Evolutionary conservation across 2,329 filamentous ascomycete species (phyloP).

Genomic region (Fusarium nodosum): DNA sequence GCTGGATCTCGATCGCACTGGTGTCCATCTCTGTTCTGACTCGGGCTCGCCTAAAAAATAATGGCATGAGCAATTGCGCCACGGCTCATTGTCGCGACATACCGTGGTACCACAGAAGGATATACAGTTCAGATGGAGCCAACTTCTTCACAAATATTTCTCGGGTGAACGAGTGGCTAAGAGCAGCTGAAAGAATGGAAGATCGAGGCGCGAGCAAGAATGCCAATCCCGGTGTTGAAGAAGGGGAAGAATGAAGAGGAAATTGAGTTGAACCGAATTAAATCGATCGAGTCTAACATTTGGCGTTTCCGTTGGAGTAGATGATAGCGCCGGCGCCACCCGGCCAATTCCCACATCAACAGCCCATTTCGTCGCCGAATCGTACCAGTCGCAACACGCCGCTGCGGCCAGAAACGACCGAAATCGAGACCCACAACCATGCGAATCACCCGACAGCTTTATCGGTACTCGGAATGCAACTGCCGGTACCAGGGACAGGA

Average conservation of each 20-base stretch:
- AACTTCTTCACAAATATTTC: conserved; percentile 12
- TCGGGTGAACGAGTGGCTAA: conserved; percentile 9
- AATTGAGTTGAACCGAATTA: conserved; percentile 11
- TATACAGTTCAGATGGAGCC: conserved; percentile 7
- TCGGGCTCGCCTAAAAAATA: conserved; percentile 13
- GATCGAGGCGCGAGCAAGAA: conserved; percentile 9
- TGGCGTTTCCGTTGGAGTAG: conserved; percentile 39
- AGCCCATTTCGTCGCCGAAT: conserved; percentile 50
- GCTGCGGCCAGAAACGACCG: conserved; percentile 46
- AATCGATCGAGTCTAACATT: conserved; percentile 39
- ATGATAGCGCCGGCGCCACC: conserved; percentile 47
- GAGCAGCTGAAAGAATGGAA: conserved; percentile 9
- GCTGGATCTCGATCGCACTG: conserved; percentile 44
- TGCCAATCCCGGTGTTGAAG: conserved; percentile 20
- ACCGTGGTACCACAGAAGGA: conserved; percentile 15
- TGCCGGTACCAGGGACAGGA: conserved; percentile 27
- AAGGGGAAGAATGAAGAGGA: conserved; percentile 19
- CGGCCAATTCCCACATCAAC: conserved; percentile 47
- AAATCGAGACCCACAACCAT: conserved; percentile 43
- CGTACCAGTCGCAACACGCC: conserved; percentile 48
- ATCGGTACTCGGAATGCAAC: conserved; percentile 41
- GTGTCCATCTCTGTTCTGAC: conserved; percentile 12
- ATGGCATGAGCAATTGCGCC: conserved; percentile 23
- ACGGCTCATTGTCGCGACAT: conserved; percentile 21
- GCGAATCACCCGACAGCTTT: conserved; percentile 29